Conservation (phyloP, 768 basidiomycete genomes). For the Boletus tylopilopsis region DNA sequence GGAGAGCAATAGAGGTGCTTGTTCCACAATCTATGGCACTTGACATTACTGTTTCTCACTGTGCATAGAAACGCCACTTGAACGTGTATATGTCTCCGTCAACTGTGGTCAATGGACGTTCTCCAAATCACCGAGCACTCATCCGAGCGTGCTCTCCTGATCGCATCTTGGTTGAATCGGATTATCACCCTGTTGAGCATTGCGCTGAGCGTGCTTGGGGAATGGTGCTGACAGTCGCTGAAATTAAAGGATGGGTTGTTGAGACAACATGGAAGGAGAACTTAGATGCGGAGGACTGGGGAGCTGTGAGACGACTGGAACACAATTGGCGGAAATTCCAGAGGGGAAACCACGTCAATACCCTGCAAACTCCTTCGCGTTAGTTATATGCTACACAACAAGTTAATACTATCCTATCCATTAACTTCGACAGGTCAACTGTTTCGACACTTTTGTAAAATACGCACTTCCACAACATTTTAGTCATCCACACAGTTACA, state of each 20-base stretch:
- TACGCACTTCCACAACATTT: too few species aligned
- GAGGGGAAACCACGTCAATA: constrained; percentile 39
- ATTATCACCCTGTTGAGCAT: constrained; percentile 64
- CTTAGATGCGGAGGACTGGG: constrained; percentile 43
- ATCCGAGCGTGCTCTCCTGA: constrained; percentile 59
- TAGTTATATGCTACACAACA: neutral
- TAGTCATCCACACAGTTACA: too few species aligned
- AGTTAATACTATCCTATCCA: too few species aligned
- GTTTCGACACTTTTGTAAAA: too few species aligned
- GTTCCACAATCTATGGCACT: neutral
- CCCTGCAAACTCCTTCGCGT: neutral
- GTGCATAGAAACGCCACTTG: constrained; percentile 53
- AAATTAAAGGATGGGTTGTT: constrained; percentile 71
- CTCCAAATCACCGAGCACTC: constrained; percentile 57
- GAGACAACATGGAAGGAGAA: constrained; percentile 55
- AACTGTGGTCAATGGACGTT: constrained; percentile 76
- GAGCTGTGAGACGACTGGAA: constrained; percentile 62
- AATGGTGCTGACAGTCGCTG: constrained; percentile 68
- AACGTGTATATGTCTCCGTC: constrained; percentile 90
- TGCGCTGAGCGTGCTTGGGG: constrained; percentile 68
- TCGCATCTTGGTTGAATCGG: constrained; percentile 84
- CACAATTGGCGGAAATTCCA: constrained; percentile 69
- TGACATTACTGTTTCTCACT: constrained; percentile 8
- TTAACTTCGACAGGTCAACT: too few species aligned
- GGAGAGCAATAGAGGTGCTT: constrained; percentile 68